phyloP scores from a whole-genome alignment of 306 rosid genomes.

The Citrullus colocynthis region DNA sequence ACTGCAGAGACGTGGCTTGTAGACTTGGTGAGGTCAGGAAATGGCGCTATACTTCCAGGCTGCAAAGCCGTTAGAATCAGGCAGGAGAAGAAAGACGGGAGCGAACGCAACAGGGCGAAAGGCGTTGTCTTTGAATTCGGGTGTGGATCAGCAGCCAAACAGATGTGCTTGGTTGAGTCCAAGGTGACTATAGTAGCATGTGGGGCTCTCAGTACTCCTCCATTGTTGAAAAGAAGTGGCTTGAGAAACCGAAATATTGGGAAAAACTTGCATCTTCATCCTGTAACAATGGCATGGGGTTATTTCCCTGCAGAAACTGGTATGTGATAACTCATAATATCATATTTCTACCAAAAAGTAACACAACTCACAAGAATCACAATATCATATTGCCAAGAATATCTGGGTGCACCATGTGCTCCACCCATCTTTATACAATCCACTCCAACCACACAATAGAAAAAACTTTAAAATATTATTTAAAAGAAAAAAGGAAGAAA shows the following conservation, averaged over 20 bases:
- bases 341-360: neutral
- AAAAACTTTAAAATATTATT: no score
- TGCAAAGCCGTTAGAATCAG: slow-evolving; percentile 43
- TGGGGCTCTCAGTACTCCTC: slow-evolving; percentile 68
- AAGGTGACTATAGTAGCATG: slow-evolving; percentile 71
- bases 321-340: neutral
- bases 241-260: slow-evolving; percentile 58
- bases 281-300: slow-evolving; percentile 85
- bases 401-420: no score
- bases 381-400: neutral
- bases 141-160: slow-evolving; percentile 24
- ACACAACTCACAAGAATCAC: neutral
- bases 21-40: slow-evolving; percentile 60
- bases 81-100: slow-evolving; percentile 33
- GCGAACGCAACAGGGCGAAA: slow-evolving; percentile 21
- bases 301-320: slow-evolving; percentile 44
- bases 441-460: no score
- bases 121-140: slow-evolving; percentile 46
- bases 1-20: slow-evolving; percentile 74
- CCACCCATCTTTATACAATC: no score
- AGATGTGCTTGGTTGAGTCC: slow-evolving; percentile 55
- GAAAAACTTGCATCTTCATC: slow-evolving; percentile 68
- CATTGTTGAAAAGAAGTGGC: slow-evolving; percentile 48
- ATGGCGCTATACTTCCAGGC: slow-evolving; percentile 60
- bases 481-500: no score